A percentile compares a stretch with the other conserved stretches of the same genome.
Evolutionary conservation across 2,329 filamentous ascomycete species (phyloP).

Genomic region (Paracorniculantispora psalliotae): DNA sequence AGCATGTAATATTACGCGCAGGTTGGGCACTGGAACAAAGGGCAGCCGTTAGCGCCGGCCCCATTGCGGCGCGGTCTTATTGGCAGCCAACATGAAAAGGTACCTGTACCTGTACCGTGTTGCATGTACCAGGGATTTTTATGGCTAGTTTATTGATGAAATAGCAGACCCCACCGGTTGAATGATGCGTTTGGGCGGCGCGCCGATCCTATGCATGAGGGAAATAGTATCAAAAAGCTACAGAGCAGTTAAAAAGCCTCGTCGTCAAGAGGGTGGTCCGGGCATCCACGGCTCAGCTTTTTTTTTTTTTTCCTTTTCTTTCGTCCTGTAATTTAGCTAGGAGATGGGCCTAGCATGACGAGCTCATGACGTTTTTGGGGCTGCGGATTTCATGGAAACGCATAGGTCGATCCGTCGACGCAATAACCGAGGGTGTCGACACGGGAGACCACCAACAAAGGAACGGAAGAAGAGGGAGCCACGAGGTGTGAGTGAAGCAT

Average conservation of each 20-base stretch:
- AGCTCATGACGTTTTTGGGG: background rate
- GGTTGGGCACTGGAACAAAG: background rate
- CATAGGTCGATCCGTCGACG: background rate
- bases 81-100: no score
- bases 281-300: background rate
- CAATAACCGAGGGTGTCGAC: background rate
- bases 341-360: background rate
- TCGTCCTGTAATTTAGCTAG: no score
- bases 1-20: background rate
- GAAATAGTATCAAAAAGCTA: background rate
- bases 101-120: no score
- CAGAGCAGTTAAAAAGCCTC: background rate
- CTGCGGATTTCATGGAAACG: background rate
- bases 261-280: background rate
- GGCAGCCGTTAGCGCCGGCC: slow-evolving; percentile 4
- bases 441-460: no score
- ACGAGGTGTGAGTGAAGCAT: background rate
- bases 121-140: background rate
- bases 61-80: background rate
- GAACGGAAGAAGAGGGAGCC: no score
- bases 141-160: background rate
- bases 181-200: background rate
- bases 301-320: background rate
- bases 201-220: background rate
- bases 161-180: background rate